Evolutionary conservation across 176 grass and related monocot genomes (phyloP), one percentile per base, ranked within the genome.

Genomic region (Dendrocalamus sinicus): DNA sequence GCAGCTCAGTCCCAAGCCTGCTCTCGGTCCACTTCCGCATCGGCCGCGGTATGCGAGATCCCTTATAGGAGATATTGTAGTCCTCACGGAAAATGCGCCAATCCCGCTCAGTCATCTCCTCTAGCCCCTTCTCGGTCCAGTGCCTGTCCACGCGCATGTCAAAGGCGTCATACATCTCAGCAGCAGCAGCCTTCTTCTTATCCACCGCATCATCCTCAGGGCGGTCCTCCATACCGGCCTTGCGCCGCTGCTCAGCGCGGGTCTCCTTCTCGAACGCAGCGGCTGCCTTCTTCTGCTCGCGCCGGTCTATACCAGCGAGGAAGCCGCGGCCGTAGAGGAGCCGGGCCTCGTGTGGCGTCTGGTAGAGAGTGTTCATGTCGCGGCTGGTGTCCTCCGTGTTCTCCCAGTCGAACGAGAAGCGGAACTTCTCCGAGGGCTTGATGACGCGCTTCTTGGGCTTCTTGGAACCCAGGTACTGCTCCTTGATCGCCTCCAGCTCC

Each of bases 61-160:
- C 96, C 86, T 98, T 98, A 71, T 94, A 98, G 24, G 96, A 94
- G 62, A 98, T 98, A 71, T 98, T 98, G 81, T 88, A 95, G 64
- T 98, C 96, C 84, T 98, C 96, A 15, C 96, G 91, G 73, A 98
- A 98, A 53, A 98, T 98, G 12, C 96, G 93, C 93, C 96, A 98
- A 54, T 98, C 96, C 6, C 96, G 55, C 83, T 98, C 96, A 0
- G 93, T 88, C 96, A 98, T 98, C 78, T 98, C 93, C 84, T 94
- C 96, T 5, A 95, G 75, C 0, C 66, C 77, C 93, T 98, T 98
- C 51, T 98, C 91, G 0, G 93, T 88, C 96, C 96, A 98, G 83
- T 98, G 96, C 71, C 91, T 90, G 55, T 98, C 96, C 3, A 98
- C 91, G 0, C 93, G 89, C 96, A 98, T 98, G 72, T 98, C 96